phyloP scores from a whole-genome alignment of 352 stramenopile species.

The Detonula confervacea region DNA sequence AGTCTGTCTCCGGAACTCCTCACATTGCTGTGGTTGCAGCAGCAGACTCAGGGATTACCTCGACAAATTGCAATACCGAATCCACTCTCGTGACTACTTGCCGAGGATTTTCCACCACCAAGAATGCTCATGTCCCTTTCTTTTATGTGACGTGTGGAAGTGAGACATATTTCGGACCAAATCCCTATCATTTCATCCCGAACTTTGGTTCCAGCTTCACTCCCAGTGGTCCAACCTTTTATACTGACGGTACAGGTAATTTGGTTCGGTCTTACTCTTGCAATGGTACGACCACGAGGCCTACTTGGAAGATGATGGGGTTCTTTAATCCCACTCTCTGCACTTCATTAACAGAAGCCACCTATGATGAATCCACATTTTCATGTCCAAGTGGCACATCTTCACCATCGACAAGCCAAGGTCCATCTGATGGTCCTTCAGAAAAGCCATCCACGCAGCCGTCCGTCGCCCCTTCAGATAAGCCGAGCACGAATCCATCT shows the following conservation, averaged over 20 bases:
- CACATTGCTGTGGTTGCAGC: conserved; percentile 20
- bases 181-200: conserved; percentile 27
- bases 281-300: conserved; percentile 1
- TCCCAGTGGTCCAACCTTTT: not conserved
- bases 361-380: conserved; percentile 15
- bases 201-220: not conserved
- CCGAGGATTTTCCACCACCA: conserved; percentile 6
- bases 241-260: conserved; percentile 12
- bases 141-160: conserved; percentile 27
- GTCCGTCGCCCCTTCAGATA: too few species aligned
- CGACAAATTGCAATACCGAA: not conserved
- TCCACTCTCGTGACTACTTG: not conserved
- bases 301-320: conserved; percentile 31
- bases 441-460: too few species aligned
- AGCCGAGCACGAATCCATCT: too few species aligned
- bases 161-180: conserved; percentile 14
- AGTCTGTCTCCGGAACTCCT: conserved; percentile 1
- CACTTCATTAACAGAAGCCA: not conserved
- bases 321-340: conserved; percentile 21
- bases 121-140: conserved; percentile 7
- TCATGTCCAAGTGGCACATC: too few species aligned
- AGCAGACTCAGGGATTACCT: not conserved
- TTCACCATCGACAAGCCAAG: too few species aligned
- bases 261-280: conserved; percentile 19
- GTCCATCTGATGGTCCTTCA: too few species aligned